Conservation (phyloP, 2,329 filamentous ascomycete species). For the Nemania diffusa region DNA sequence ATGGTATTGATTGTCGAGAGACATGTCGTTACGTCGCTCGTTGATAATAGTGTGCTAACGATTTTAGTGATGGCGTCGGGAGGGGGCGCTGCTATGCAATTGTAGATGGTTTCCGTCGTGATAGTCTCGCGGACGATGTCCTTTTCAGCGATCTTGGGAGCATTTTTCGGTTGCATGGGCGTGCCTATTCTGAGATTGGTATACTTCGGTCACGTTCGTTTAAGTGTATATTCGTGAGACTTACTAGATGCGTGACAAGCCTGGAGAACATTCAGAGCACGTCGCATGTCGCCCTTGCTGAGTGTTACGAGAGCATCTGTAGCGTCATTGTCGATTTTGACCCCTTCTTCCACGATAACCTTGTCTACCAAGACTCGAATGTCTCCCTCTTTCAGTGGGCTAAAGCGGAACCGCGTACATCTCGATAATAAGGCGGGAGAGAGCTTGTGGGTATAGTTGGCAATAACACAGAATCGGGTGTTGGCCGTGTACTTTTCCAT, state of each 20-base stretch:
- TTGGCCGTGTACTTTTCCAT: slow-evolving; percentile 99
- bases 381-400: slow-evolving; percentile 87
- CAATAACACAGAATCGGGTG: slow-evolving; percentile 97
- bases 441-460: slow-evolving; percentile 98
- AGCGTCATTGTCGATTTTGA: slow-evolving; percentile 84
- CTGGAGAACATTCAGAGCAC: slow-evolving; percentile 93
- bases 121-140: slow-evolving; percentile 78
- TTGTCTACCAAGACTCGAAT: slow-evolving; percentile 87
- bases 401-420: slow-evolving; percentile 95
- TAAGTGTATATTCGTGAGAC: slow-evolving; percentile 37
- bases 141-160: slow-evolving; percentile 68
- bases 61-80: slow-evolving; percentile 89
- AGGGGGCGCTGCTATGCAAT: slow-evolving; percentile 95
- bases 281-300: slow-evolving; percentile 95
- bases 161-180: slow-evolving; percentile 70
- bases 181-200: slow-evolving; percentile 61
- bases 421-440: slow-evolving; percentile 91
- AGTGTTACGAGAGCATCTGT: slow-evolving; percentile 84
- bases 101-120: slow-evolving; percentile 95
- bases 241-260: slow-evolving; percentile 94
- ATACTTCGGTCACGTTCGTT: background rate
- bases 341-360: slow-evolving; percentile 86
- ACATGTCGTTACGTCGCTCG: slow-evolving; percentile 88
- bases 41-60: slow-evolving; percentile 82
- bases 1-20: slow-evolving; percentile 87